Conservation (phyloP, 148 eudicot genomes). For the Oxyria digyna region DNA sequence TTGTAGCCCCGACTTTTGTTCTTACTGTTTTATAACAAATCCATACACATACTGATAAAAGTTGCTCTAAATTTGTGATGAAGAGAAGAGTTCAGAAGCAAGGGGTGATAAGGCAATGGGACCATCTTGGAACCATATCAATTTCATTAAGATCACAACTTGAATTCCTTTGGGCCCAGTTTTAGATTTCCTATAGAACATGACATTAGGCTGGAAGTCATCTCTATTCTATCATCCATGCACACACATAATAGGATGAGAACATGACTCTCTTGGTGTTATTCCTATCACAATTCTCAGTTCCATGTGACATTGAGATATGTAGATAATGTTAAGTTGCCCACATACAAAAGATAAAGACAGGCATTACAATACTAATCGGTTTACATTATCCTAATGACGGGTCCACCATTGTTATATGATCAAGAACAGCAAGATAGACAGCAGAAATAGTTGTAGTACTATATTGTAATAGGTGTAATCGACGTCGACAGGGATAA, state of each 20-base stretch:
- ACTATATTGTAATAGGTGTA: neutral
- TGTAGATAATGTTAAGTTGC: neutral
- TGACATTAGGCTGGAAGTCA: neutral
- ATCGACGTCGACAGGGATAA: neutral
- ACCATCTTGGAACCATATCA: neutral
- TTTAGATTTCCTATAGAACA: neutral
- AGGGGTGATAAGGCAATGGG: no score
- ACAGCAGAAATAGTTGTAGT: neutral
- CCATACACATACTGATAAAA: neutral
- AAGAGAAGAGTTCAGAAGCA: neutral
- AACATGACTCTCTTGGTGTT: neutral
- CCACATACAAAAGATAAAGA: neutral
- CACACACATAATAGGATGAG: constrained; percentile 1
- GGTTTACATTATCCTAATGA: neutral
- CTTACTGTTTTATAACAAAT: no score
- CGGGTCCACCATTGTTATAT: constrained; percentile 1
- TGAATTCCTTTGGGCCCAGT: constrained; percentile 2
- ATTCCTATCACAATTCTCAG: neutral
- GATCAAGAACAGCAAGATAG: neutral
- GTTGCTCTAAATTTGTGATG: constrained; percentile 1
- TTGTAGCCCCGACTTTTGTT: no score
- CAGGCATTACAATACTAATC: neutral
- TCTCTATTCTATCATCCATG: neutral
- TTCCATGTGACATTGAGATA: neutral
- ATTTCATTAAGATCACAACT: neutral